phyloP scores from a whole-genome alignment of 257 asterid species.

The Thymus quinquecostatus region DNA sequence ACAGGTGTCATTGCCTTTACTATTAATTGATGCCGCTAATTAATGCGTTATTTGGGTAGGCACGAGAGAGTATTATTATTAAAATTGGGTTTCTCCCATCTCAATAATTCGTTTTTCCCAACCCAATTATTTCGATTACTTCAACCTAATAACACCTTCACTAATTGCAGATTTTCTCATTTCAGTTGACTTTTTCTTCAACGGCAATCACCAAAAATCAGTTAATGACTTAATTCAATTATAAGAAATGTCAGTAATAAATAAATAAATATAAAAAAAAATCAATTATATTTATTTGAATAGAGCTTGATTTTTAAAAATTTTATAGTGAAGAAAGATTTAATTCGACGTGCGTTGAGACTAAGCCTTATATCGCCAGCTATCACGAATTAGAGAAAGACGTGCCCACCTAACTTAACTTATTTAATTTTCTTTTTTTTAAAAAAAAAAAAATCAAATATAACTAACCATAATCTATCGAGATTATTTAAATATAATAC shows the following conservation, averaged over 20 bases:
- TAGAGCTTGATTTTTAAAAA: no score
- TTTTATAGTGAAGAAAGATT: no score
- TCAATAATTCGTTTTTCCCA: not conserved
- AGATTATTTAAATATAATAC: not conserved
- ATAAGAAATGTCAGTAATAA: no score
- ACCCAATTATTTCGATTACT: not conserved
- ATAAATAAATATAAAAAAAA: no score
- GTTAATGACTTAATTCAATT: not conserved
- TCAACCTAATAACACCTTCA: not conserved
- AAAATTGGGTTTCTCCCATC: not conserved
- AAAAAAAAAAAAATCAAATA: not conserved
- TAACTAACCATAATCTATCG: not conserved
- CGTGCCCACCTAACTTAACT: not conserved
- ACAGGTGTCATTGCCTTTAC: no score
- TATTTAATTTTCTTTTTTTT: not conserved
- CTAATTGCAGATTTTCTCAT: not conserved
- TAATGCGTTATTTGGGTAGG: not conserved
- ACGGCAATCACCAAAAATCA: not conserved
- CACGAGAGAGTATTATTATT: not conserved
- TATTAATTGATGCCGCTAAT: not conserved
- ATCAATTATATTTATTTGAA: no score
- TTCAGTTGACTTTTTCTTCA: conserved; percentile 3
- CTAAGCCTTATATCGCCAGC: conserved; percentile 12
- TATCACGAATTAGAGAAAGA: not conserved
- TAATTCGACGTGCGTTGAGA: not conserved